phyloP scores from a whole-genome alignment of 345 rosid species.

The Brassica juncea region DNA sequence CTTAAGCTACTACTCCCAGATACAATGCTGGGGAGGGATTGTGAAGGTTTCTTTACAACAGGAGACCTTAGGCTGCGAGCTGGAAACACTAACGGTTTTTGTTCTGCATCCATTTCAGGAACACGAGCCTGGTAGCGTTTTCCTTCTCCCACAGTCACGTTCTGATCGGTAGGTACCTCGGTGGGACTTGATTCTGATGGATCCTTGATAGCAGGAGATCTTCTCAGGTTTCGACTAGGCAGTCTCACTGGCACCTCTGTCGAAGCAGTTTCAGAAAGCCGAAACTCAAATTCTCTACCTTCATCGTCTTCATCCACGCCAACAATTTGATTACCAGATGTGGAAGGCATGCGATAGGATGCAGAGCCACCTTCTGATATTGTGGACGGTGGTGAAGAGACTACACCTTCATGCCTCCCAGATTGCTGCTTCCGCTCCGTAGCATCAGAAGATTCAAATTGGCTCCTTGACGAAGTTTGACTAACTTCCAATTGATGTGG shows the following conservation, averaged over 20 bases:
- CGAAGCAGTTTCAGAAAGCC: slow-evolving; percentile 41
- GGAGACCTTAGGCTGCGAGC: slow-evolving; percentile 42
- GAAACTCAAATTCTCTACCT: slow-evolving; percentile 23
- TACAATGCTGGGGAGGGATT: slow-evolving; percentile 38
- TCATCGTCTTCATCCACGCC: slow-evolving; percentile 36
- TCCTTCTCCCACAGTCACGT: slow-evolving; percentile 35
- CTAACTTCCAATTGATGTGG: slow-evolving; percentile 42
- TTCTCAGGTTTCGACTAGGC: slow-evolving; percentile 44
- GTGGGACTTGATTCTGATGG: slow-evolving; percentile 32
- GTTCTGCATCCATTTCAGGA: slow-evolving; percentile 43
- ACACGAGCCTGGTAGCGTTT: slow-evolving; percentile 23
- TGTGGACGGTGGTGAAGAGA: slow-evolving; percentile 38
- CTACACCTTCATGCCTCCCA: slow-evolving; percentile 42
- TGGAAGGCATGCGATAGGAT: slow-evolving; percentile 43
- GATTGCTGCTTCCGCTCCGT: slow-evolving; percentile 36
- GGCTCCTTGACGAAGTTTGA: slow-evolving; percentile 42
- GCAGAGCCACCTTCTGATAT: slow-evolving; percentile 48
- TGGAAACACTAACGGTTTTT: slow-evolving; percentile 42
- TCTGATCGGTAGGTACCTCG: slow-evolving; percentile 38
- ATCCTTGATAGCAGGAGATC: slow-evolving; percentile 43
- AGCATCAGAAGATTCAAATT: slow-evolving; percentile 42
- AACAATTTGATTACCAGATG: slow-evolving; percentile 43
- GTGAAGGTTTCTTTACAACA: slow-evolving; percentile 43
- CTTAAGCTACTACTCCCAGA: slow-evolving; percentile 48
- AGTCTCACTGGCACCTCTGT: slow-evolving; percentile 40